phyloP scores from a whole-genome alignment of 1,139 yeast genomes.

The Petasospora rhodanensis region DNA sequence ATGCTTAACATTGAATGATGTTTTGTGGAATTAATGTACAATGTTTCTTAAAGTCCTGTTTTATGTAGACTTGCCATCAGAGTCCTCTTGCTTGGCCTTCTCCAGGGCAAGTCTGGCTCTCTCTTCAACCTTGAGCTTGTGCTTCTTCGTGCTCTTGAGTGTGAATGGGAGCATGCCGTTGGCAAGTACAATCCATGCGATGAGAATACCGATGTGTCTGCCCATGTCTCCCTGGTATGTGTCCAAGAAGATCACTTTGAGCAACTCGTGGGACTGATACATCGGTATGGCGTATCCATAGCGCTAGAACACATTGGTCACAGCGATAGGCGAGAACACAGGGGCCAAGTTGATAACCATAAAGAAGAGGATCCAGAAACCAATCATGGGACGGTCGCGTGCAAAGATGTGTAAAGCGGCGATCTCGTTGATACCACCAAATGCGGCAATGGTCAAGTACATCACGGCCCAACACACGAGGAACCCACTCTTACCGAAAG shows the following conservation, averaged over 20 bases:
- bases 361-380: slow-evolving; percentile 60
- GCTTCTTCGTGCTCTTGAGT: slow-evolving; percentile 22
- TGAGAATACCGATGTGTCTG: slow-evolving; percentile 49
- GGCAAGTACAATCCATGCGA: slow-evolving; percentile 53
- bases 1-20: too few species aligned
- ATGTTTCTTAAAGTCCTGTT: slow-evolving; percentile 2
- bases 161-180: slow-evolving; percentile 41
- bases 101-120: slow-evolving; percentile 14
- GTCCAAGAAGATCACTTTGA: slow-evolving; percentile 52
- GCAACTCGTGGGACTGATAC: slow-evolving; percentile 49
- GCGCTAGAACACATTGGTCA: slow-evolving; percentile 49
- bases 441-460: slow-evolving; percentile 43
- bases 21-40: too few species aligned
- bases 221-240: slow-evolving; percentile 55
- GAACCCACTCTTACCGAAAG: slow-evolving; percentile 46
- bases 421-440: slow-evolving; percentile 48
- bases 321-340: slow-evolving; percentile 52
- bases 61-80: background rate
- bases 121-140: slow-evolving; percentile 19
- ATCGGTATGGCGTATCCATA: slow-evolving; percentile 67
- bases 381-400: slow-evolving; percentile 41
- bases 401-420: slow-evolving; percentile 36
- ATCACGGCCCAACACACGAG: slow-evolving; percentile 45
- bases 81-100: slow-evolving; percentile 4
- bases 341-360: slow-evolving; percentile 55